phyloP scores from a whole-genome alignment of 495 filamentous ascomycete species.

The Trichoderma erinaceum region DNA sequence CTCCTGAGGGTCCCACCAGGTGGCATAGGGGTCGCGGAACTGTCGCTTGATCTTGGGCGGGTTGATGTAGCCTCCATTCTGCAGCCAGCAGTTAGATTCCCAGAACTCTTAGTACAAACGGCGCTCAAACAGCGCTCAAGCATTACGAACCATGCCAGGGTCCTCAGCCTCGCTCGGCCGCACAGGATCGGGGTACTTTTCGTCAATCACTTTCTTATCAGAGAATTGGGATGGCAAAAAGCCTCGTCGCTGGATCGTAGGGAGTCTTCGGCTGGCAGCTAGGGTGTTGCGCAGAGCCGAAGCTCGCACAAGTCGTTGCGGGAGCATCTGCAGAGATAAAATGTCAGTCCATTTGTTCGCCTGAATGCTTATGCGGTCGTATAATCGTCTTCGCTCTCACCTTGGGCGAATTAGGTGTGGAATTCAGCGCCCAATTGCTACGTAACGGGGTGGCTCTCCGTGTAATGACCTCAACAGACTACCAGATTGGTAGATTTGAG shows the following conservation, averaged over 20 bases:
- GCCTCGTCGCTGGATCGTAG: conserved; percentile 44
- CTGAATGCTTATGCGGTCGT: not conserved
- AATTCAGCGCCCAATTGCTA: conserved; percentile 14
- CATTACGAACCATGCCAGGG: conserved; percentile 60
- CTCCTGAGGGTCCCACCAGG: conserved; percentile 98
- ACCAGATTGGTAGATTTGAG: conserved; percentile 11
- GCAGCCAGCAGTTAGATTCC: conserved; percentile 23
- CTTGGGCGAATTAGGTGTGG: conserved; percentile 15
- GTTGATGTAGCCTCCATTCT: conserved; percentile 94
- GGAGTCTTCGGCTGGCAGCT: conserved; percentile 38
- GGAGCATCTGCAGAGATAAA: conserved; percentile 52
- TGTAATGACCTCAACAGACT: conserved; percentile 7
- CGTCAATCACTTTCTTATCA: conserved; percentile 35
- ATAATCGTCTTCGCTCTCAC: not conserved
- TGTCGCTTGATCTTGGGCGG: conserved; percentile 76
- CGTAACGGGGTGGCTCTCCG: conserved; percentile 3
- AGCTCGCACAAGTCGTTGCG: conserved; percentile 51
- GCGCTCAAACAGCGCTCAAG: not conserved
- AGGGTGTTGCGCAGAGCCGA: conserved; percentile 48
- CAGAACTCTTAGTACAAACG: not conserved
- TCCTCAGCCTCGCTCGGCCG: conserved; percentile 61
- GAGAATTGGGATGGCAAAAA: conserved; percentile 41
- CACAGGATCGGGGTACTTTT: conserved; percentile 42
- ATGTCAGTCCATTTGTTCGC: not conserved
- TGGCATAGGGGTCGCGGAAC: conserved; percentile 84